Percentiles rank a stretch among this genome's conserved stretches.
Evolutionary conservation across 2,329 filamentous ascomycete genomes (phyloP).

Genomic region (Aspergillus sp.): DNA sequence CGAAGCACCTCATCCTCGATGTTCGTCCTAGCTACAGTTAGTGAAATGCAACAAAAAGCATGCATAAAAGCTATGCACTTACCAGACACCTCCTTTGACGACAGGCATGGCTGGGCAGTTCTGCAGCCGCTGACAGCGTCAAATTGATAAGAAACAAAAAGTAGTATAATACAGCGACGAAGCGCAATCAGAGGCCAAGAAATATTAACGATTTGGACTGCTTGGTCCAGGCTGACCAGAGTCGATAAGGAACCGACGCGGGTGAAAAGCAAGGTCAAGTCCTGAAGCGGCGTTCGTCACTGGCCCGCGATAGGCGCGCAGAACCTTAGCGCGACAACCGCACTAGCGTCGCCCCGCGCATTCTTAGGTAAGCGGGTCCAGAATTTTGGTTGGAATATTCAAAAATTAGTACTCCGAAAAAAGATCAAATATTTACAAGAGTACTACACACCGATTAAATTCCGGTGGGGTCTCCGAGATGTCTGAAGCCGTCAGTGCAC

Average conservation of each 20-base stretch:
- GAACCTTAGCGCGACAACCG: constrained; percentile 32
- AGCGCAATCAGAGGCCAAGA: background rate
- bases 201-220: constrained; percentile 15
- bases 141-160: constrained; percentile 3
- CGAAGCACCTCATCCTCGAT: constrained; percentile 95
- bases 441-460: constrained; percentile 18
- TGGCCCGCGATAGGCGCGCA: constrained; percentile 24
- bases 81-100: constrained; percentile 67
- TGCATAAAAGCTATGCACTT: constrained; percentile 21
- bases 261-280: constrained; percentile 20
- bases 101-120: constrained; percentile 56
- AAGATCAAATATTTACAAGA: constrained; percentile 19
- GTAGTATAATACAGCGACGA: background rate
- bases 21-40: constrained; percentile 55
- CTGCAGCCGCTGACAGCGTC: background rate
- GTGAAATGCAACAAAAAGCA: constrained; percentile 5
- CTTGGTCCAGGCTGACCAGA: constrained; percentile 14
- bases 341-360: constrained; percentile 29
- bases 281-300: constrained; percentile 16
- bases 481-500: constrained; percentile 54
- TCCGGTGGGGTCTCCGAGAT: constrained; percentile 25
- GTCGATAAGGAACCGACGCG: constrained; percentile 26
- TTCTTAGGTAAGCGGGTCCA: constrained; percentile 35
- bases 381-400: constrained; percentile 30
- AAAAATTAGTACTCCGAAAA: constrained; percentile 26